Evolutionary conservation across 1,284 basidiomycete genomes (phyloP).

Genomic region (Apiotrichum gamsii): DNA sequence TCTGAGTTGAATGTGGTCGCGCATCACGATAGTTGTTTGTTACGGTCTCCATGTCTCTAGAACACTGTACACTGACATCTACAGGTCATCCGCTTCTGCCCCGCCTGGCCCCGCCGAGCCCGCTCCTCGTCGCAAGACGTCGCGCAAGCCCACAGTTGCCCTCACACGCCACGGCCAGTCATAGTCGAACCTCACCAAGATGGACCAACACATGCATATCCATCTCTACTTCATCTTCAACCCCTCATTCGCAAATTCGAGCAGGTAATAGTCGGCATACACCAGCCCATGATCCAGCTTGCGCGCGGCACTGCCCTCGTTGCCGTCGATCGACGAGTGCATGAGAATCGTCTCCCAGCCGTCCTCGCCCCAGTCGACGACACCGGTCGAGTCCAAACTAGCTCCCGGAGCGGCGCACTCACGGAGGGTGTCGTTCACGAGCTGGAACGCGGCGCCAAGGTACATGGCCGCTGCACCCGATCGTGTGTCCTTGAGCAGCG

Average conservation of each 20-base stretch:
- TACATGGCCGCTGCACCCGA: constrained; percentile 24
- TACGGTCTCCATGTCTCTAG: too few species aligned
- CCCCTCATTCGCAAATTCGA: constrained; percentile 35
- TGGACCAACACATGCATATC: too few species aligned
- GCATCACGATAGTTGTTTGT: too few species aligned
- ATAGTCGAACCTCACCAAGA: too few species aligned
- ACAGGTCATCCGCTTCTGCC: too few species aligned
- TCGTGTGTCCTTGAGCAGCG: constrained; percentile 18
- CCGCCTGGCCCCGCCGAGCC: too few species aligned
- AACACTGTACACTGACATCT: too few species aligned
- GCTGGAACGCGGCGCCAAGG: constrained; percentile 21
- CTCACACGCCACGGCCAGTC: too few species aligned
- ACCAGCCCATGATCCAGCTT: constrained; percentile 28
- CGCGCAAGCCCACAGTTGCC: too few species aligned
- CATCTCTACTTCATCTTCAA: constrained; percentile 25
- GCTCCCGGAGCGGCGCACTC: constrained; percentile 25
- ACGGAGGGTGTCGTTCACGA: constrained; percentile 20
- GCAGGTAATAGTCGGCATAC: constrained; percentile 19
- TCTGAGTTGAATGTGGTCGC: too few species aligned
- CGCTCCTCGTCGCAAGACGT: too few species aligned
- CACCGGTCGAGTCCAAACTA: constrained; percentile 10
- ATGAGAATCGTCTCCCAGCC: constrained; percentile 38
- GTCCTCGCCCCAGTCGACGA: constrained; percentile 30
- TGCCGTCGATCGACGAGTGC: constrained; percentile 39
- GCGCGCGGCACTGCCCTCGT: constrained; percentile 14